Percentiles rank a stretch among this genome's conserved stretches.
phyloP scores from a whole-genome alignment of 306 rosid genomes.

The Rubus parviflorus region DNA sequence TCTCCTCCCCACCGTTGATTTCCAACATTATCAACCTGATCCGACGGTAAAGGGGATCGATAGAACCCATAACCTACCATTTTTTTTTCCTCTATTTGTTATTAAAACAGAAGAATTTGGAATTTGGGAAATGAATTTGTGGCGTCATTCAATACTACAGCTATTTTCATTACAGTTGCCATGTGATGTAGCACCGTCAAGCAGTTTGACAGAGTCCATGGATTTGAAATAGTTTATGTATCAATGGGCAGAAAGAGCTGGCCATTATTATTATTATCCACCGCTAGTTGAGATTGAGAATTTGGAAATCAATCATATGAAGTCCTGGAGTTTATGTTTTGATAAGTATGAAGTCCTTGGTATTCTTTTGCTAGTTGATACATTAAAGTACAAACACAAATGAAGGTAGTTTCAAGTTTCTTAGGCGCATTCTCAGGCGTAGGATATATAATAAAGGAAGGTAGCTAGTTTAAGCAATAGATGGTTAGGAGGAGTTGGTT shows the following conservation, averaged over 20 bases:
- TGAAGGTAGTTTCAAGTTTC: constrained; percentile 2
- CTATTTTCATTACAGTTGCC: constrained; percentile 5
- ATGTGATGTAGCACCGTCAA: constrained; percentile 18
- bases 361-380: neutral
- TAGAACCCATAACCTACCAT: neutral
- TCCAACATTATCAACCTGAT: neutral
- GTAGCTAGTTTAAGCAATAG: neutral
- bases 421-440: constrained; percentile 5
- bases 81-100: neutral
- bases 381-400: neutral
- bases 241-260: neutral
- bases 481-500: constrained; percentile 9
- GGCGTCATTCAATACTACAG: neutral
- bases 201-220: constrained; percentile 11
- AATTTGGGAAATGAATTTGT: neutral
- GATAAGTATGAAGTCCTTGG: neutral
- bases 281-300: constrained; percentile 15
- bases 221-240: neutral
- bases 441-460: neutral
- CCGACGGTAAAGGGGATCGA: neutral
- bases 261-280: constrained; percentile 4
- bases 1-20: neutral
- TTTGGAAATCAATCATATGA: constrained; percentile 9
- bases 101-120: neutral
- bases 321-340: neutral